A percentile compares a stretch with the other conserved stretches of the same genome.
phyloP scores from a whole-genome alignment of 768 basidiomycete species.

The Mrakia hoshinonis region DNA sequence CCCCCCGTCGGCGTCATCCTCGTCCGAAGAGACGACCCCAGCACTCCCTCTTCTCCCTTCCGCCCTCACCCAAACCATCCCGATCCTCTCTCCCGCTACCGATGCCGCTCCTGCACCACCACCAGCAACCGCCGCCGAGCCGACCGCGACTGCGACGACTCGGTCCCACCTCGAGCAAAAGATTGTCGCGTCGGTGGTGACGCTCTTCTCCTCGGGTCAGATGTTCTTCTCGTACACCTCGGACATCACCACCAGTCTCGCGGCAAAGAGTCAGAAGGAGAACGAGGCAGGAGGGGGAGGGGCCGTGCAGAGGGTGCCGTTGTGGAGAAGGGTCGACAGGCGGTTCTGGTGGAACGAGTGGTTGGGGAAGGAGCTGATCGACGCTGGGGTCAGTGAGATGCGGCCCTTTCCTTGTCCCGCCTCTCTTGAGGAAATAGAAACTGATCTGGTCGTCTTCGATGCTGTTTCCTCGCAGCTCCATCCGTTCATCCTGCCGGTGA shows the following conservation, averaged over 20 bases:
- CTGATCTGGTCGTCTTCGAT: not conserved
- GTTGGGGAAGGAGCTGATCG: conserved; percentile 72
- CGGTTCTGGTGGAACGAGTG: conserved; percentile 97
- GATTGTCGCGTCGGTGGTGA: conserved; percentile 12
- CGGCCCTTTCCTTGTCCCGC: not conserved
- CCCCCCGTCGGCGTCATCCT: not conserved
- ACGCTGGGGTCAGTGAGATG: conserved; percentile 59
- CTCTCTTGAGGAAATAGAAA: too few species aligned
- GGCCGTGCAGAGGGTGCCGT: conserved; percentile 58
- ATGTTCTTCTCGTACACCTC: conserved; percentile 24
- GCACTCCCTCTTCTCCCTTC: not conserved
- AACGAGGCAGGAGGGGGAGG: too few species aligned
- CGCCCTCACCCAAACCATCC: not conserved
- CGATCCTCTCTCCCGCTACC: too few species aligned
- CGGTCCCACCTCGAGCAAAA: conserved; percentile 20
- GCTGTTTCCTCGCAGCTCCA: not conserved
- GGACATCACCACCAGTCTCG: conserved; percentile 20
- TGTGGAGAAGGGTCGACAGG: conserved; percentile 82
- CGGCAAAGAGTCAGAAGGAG: conserved; percentile 4
- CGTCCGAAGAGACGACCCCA: too few species aligned
- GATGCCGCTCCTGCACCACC: not conserved
- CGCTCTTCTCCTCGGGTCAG: conserved; percentile 17
- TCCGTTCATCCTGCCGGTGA: conserved; percentile 48
- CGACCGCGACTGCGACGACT: not conserved
- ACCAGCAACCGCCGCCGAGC: too few species aligned